Evolutionary conservation across 140 eudicot species (phyloP).

Genomic region (Senecio squalidus): DNA sequence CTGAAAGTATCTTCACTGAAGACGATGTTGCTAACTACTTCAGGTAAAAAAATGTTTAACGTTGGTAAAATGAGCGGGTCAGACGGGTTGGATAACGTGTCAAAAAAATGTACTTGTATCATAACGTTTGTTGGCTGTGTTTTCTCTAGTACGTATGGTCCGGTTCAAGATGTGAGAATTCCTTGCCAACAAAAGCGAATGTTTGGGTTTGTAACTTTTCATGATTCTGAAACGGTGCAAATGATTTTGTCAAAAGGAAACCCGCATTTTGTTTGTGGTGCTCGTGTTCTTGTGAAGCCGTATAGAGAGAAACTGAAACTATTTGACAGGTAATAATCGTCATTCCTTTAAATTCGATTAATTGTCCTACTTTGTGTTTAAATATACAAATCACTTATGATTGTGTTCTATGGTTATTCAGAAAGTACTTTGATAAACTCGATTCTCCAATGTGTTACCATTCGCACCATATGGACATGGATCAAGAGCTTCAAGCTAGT

Average conservation of each 20-base stretch:
- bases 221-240: slow-evolving; percentile 55
- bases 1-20: slow-evolving; percentile 75
- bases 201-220: slow-evolving; percentile 84
- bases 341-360: neutral
- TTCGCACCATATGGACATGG: slow-evolving; percentile 36
- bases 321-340: slow-evolving; percentile 42
- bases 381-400: neutral
- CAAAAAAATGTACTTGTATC: no score
- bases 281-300: slow-evolving; percentile 86
- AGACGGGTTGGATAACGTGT: neutral
- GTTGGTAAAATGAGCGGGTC: neutral
- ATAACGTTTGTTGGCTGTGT: neutral
- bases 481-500: slow-evolving; percentile 54
- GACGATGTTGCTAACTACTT: slow-evolving; percentile 77
- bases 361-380: slow-evolving; percentile 1
- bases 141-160: slow-evolving; percentile 56
- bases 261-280: slow-evolving; percentile 76
- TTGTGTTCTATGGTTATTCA: slow-evolving; percentile 19
- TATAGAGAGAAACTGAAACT: slow-evolving; percentile 65
- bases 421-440: slow-evolving; percentile 57
- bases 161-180: slow-evolving; percentile 80
- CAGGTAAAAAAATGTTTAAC: slow-evolving; percentile 30
- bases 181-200: slow-evolving; percentile 81
- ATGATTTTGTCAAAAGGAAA: slow-evolving; percentile 50
- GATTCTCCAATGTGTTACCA: slow-evolving; percentile 43